phyloP scores from a whole-genome alignment of 2,329 filamentous ascomycete genomes.

The Ceratocystis variospora region DNA sequence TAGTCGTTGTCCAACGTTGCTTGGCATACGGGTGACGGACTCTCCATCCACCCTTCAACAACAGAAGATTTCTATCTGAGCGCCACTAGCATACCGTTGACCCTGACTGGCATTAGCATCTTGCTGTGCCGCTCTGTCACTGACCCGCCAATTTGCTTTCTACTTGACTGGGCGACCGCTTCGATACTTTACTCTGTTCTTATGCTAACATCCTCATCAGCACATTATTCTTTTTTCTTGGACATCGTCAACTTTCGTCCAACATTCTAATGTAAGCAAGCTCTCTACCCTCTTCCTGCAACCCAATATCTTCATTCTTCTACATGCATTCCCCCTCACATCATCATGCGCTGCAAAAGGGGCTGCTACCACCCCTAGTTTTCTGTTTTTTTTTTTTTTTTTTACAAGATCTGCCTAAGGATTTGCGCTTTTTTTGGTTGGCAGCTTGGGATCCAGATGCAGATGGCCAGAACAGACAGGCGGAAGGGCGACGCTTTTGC shows the following conservation, averaged over 20 bases:
- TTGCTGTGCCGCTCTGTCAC: not conserved
- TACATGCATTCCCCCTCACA: conserved; percentile 1
- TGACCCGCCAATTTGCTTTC: not conserved
- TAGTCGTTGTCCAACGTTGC: not conserved
- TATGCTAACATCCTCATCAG: too few relatives aligned
- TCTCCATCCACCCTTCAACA: too few relatives aligned
- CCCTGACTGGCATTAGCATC: too few relatives aligned
- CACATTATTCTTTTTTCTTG: too few relatives aligned
- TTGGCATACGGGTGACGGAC: not conserved
- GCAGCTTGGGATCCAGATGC: not conserved
- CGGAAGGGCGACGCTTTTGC: not conserved
- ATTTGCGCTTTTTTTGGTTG: not conserved
- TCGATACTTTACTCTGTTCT: not conserved
- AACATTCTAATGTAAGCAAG: not conserved
- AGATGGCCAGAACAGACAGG: not conserved
- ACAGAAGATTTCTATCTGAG: too few relatives aligned
- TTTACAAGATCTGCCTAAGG: conserved; percentile 1
- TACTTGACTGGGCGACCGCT: not conserved
- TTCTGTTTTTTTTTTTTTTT: not conserved
- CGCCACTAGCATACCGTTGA: too few relatives aligned
- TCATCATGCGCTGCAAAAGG: conserved; percentile 5
- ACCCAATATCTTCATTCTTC: not conserved
- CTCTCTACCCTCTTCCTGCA: not conserved
- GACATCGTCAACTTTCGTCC: too few relatives aligned
- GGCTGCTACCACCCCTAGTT: not conserved